Conservation (phyloP, 2,329 filamentous ascomycete genomes). For the Beauveria sp. region DNA sequence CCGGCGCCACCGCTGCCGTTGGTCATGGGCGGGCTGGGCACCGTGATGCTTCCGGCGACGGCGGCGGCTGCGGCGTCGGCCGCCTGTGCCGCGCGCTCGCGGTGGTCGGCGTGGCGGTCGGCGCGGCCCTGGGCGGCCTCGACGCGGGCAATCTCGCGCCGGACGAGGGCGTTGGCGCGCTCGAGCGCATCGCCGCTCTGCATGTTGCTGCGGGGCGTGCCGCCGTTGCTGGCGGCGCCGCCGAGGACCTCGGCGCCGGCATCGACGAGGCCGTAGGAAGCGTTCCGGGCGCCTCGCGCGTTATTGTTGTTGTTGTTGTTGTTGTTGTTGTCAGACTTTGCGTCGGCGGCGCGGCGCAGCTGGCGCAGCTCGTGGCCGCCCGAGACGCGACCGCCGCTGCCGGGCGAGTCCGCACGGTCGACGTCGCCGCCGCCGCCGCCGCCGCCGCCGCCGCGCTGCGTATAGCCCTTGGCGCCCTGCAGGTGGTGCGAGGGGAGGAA, state of each 20-base stretch:
- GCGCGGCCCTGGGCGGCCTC: slow-evolving; percentile 44
- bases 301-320: not conserved
- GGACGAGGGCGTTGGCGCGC: slow-evolving; percentile 41
- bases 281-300: slow-evolving; percentile 21
- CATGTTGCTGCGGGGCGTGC: slow-evolving; percentile 11
- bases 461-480: slow-evolving; percentile 14
- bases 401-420: not conserved
- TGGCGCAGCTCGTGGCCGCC: slow-evolving; percentile 35
- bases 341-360: slow-evolving; percentile 33
- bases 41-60: slow-evolving; percentile 9
- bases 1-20: slow-evolving; percentile 23
- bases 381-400: slow-evolving; percentile 3
- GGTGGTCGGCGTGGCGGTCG: slow-evolving; percentile 38
- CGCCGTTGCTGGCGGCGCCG: slow-evolving; percentile 8
- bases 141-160: slow-evolving; percentile 43
- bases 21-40: slow-evolving; percentile 17
- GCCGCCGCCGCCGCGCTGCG: not conserved
- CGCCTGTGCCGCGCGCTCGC: slow-evolving; percentile 29
- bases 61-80: slow-evolving; percentile 24
- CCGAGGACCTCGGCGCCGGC: not conserved
- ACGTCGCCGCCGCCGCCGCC: not conserved
- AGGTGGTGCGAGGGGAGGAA: slow-evolving; percentile 11
- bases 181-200: slow-evolving; percentile 27
- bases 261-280: slow-evolving; percentile 14
- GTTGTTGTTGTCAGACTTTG: slow-evolving; percentile 15